Conservation (phyloP, 148 eudicot genomes). For the Rhododendron simsii region DNA sequence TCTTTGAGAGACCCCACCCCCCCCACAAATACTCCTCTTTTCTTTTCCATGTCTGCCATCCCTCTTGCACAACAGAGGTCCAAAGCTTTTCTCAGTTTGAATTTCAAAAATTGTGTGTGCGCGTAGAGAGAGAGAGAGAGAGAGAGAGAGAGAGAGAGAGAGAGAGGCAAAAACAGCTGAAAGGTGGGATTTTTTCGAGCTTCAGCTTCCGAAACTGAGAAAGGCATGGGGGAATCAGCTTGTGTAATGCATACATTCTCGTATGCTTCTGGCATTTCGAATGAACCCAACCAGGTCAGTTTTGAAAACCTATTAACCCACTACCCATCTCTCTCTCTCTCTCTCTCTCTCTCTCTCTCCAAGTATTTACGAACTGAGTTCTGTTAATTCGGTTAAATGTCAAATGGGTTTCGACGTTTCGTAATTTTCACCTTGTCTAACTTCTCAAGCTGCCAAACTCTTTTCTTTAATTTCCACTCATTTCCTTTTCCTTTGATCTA, state of each 20-base stretch:
- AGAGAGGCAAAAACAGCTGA: neutral
- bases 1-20: neutral
- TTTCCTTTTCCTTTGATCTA: neutral
- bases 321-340: neutral
- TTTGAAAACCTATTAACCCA: neutral
- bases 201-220: slow-evolving; percentile 1
- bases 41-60: neutral
- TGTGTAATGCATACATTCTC: slow-evolving; percentile 15
- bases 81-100: slow-evolving; percentile 1
- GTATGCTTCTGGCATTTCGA: neutral
- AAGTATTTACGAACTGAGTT: neutral
- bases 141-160: neutral
- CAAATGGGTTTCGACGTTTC: neutral
- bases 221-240: slow-evolving; percentile 20
- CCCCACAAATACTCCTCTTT: neutral
- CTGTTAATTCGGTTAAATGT: slow-evolving; percentile 1
- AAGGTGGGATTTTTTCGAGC: neutral
- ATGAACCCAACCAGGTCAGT: slow-evolving; percentile 1
- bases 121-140: neutral
- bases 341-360: neutral
- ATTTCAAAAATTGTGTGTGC: neutral
- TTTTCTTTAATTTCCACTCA: neutral
- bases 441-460: neutral
- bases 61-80: neutral
- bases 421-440: neutral